Conservation (phyloP, 768 basidiomycete genomes). For the Phanerochaete carnosa region DNA sequence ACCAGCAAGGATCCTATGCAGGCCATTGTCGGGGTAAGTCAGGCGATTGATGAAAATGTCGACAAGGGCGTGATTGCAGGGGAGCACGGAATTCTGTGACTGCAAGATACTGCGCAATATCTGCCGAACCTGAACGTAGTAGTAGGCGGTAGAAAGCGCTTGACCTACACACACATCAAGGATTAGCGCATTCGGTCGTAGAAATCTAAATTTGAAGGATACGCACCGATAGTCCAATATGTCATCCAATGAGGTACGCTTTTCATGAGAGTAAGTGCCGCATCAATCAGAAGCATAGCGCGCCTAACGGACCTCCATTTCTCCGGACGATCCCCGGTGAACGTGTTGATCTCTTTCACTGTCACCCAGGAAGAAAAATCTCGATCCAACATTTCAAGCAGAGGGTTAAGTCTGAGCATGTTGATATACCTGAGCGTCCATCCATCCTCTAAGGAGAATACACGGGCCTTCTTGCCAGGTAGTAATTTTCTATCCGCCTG, state of each 20-base stretch:
- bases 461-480: neutral
- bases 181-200: too few species aligned
- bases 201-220: too few species aligned
- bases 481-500: neutral
- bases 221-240: conserved; percentile 20
- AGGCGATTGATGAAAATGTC: neutral
- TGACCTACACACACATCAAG: conserved; percentile 5
- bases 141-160: conserved; percentile 13
- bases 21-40: neutral
- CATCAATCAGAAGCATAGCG: neutral
- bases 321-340: conserved; percentile 16
- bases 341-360: conserved; percentile 20
- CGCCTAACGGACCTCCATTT: conserved; percentile 15
- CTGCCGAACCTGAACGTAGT: conserved; percentile 12
- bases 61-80: conserved; percentile 1
- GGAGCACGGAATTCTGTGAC: neutral
- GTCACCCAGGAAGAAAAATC: conserved; percentile 19
- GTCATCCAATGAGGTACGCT: conserved; percentile 18
- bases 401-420: conserved; percentile 11
- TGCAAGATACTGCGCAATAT: conserved; percentile 5
- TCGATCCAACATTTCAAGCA: conserved; percentile 21
- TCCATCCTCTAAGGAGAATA: conserved; percentile 10
- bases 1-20: conserved; percentile 13
- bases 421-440: conserved; percentile 24
- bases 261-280: neutral